A percentile compares a stretch with the other conserved stretches of the same genome.
These are phyloP conservation scores for Avena atlantica DNA, from an alignment of 176 grass and related monocot species.

Conservation along the genomic window DNA sequence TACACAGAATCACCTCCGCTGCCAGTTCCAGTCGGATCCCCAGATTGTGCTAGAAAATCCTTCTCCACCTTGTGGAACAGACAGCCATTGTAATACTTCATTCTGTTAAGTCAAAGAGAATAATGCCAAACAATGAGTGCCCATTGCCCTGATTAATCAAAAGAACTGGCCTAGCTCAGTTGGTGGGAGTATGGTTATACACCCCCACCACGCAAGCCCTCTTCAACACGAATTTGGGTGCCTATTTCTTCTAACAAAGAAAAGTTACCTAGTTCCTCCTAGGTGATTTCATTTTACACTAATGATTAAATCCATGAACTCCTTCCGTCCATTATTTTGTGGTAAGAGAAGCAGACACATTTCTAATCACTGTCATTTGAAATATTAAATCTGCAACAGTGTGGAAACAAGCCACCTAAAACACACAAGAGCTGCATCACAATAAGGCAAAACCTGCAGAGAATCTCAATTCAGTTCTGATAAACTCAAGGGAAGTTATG, in stretches of 20 bases:
- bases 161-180: background rate
- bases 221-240: too few relatives aligned
- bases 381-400: background rate
- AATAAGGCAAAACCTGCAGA: too few relatives aligned
- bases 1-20: slow-evolving; percentile 86
- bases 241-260: background rate
- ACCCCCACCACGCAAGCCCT: background rate
- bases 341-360: background rate
- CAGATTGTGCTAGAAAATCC: slow-evolving; percentile 93
- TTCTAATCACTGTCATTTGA: background rate
- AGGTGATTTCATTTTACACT: background rate
- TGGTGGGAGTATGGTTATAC: background rate
- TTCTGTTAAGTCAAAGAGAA: slow-evolving; percentile 49
- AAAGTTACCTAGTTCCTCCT: background rate
- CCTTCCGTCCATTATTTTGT: background rate
- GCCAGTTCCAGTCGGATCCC: slow-evolving; percentile 80
- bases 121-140: slow-evolving; percentile 21
- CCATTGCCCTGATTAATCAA: background rate
- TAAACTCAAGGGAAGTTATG: background rate
- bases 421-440: background rate
- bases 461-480: background rate
- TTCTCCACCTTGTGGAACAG: slow-evolving; percentile 98
- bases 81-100: slow-evolving; percentile 97
- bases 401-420: background rate
- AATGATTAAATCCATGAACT: slow-evolving; percentile 8